These are phyloP conservation scores for Chaetomium globosum DNA, from an alignment of 2,329 filamentous ascomycete species.

Conservation along the genomic window DNA sequence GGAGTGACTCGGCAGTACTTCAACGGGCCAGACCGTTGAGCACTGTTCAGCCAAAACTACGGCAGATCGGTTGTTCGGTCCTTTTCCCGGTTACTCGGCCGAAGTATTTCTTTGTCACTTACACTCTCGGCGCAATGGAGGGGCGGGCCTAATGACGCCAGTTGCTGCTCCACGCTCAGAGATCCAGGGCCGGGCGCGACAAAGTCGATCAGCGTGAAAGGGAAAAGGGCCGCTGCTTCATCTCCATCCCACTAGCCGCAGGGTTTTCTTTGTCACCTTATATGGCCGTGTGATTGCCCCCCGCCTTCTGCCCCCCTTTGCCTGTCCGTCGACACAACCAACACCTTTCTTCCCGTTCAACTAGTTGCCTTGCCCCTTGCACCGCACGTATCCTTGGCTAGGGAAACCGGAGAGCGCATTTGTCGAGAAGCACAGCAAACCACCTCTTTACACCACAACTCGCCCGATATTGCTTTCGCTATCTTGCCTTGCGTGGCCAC, in stretches of 20 bases:
- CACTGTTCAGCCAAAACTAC: constrained; percentile 1
- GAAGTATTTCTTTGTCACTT: constrained; percentile 32
- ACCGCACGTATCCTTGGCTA: constrained; percentile 6
- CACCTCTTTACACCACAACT: constrained; percentile 8
- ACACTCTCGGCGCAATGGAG: constrained; percentile 20
- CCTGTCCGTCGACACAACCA: background rate
- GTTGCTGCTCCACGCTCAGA: constrained; percentile 24
- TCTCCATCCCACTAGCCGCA: background rate
- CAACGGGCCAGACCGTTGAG: constrained; percentile 7
- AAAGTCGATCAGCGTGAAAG: constrained; percentile 25
- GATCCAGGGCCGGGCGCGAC: constrained; percentile 21
- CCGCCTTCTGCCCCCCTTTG: background rate
- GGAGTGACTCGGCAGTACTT: constrained; percentile 29
- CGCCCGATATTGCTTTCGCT: constrained; percentile 10
- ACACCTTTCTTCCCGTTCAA: background rate
- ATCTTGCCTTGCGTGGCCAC: constrained; percentile 6
- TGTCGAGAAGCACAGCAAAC: background rate
- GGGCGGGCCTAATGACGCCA: constrained; percentile 33
- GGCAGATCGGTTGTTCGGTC: constrained; percentile 33
- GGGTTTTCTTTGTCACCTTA: constrained; percentile 11
- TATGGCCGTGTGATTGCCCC: constrained; percentile 11
- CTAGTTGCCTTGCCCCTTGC: background rate
- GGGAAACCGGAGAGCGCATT: background rate
- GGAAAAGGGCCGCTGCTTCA: background rate
- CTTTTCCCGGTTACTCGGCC: constrained; percentile 25